These are phyloP conservation scores for Erodium moschatum DNA, from an alignment of 441 rosid species.

Conservation along the genomic window DNA sequence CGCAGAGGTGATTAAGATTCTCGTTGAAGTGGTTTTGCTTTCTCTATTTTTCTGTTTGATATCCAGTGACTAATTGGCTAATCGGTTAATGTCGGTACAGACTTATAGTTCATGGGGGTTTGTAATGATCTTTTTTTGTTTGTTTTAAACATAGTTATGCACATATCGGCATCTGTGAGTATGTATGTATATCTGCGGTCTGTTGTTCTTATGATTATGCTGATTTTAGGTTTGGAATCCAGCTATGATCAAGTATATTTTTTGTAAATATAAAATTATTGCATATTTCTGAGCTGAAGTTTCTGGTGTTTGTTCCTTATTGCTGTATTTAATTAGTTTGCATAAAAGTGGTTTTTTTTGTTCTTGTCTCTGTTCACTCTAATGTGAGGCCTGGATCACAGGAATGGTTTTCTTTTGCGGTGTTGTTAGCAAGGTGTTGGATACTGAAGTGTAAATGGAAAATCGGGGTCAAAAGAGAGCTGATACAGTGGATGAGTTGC, in stretches of 20 bases:
- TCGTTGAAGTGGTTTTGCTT: neutral
- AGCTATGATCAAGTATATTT: neutral
- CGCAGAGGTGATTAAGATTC: neutral
- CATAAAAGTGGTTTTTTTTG: too few species aligned
- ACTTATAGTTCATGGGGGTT: neutral
- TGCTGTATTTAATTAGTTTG: neutral
- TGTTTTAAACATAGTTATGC: neutral
- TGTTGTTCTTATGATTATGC: neutral
- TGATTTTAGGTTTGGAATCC: slow-evolving; percentile 2
- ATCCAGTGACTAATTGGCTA: neutral
- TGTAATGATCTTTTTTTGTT: neutral
- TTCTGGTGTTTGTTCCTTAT: neutral
- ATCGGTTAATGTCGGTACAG: neutral
- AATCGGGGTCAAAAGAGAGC: slow-evolving; percentile 85
- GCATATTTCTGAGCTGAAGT: slow-evolving; percentile 1
- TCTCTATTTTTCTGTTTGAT: neutral
- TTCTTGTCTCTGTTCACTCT: neutral
- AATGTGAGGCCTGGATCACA: slow-evolving; percentile 1
- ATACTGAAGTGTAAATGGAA: slow-evolving; percentile 34
- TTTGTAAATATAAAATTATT: neutral
- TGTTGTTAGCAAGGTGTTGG: neutral
- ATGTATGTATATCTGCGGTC: too few species aligned
- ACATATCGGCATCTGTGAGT: neutral
- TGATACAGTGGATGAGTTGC: slow-evolving; percentile 62
- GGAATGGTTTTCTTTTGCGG: slow-evolving; percentile 3